Conservation (phyloP, 2,329 filamentous ascomycete genomes). For the Metarhizium anisopliae region DNA sequence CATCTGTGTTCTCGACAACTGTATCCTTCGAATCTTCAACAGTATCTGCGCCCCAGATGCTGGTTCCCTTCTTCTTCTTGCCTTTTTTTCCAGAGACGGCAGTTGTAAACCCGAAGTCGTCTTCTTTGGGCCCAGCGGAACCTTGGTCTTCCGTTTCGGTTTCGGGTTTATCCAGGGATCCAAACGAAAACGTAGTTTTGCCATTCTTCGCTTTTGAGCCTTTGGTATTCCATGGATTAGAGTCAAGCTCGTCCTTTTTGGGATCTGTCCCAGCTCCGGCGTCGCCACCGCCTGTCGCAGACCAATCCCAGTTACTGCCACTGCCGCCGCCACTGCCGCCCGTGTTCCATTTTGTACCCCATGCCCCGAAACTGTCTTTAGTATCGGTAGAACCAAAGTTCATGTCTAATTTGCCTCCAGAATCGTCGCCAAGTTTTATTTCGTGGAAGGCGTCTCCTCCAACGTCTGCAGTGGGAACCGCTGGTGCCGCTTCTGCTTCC, state of each 20-base stretch:
- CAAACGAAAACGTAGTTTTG: conserved; percentile 37
- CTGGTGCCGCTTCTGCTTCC: conserved; percentile 19
- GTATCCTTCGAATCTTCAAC: conserved; percentile 23
- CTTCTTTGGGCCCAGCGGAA: conserved; percentile 20
- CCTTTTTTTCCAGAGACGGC: conserved; percentile 28
- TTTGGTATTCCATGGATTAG: conserved; percentile 41
- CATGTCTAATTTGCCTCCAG: conserved; percentile 46
- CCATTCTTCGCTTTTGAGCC: conserved; percentile 41
- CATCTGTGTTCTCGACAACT: conserved; percentile 13
- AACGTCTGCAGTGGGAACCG: conserved; percentile 25
- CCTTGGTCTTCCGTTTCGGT: conserved; percentile 27
- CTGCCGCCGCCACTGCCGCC: conserved; percentile 30
- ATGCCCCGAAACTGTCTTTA: conserved; percentile 43
- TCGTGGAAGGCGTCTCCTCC: conserved; percentile 53
- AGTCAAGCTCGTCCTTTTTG: conserved; percentile 31
- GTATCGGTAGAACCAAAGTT: conserved; percentile 39
- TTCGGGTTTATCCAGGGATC: conserved; percentile 31
- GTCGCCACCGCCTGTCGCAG: conserved; percentile 17
- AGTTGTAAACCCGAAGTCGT: conserved; percentile 20
- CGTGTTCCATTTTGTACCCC: conserved; percentile 53
- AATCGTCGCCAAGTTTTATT: conserved; percentile 54
- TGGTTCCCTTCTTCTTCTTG: conserved; percentile 30
- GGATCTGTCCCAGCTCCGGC: conserved; percentile 24
- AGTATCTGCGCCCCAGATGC: conserved; percentile 25
- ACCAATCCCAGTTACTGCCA: conserved; percentile 30